Conservation (phyloP, 2,329 filamentous ascomycete genomes). For the Aspergillus melleus region DNA sequence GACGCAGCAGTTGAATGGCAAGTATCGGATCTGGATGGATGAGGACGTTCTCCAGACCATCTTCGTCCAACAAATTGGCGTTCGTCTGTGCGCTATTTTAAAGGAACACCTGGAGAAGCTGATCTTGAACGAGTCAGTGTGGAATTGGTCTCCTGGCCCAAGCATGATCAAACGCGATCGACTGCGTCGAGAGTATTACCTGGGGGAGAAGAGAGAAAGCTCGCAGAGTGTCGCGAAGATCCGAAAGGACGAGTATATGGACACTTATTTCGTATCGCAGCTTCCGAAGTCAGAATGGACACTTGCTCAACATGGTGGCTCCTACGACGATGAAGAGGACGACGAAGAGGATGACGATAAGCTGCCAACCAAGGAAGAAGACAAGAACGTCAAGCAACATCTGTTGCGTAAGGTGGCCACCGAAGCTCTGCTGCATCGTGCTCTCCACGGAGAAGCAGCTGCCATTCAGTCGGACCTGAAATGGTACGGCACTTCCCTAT, state of each 20-base stretch:
- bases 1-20: slow-evolving; percentile 45
- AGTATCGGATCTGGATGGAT: slow-evolving; percentile 49
- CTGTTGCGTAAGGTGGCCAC: slow-evolving; percentile 43
- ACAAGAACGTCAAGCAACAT: slow-evolving; percentile 38
- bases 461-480: slow-evolving; percentile 46
- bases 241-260: slow-evolving; percentile 19
- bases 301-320: slow-evolving; percentile 24
- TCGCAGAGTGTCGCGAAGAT: slow-evolving; percentile 9
- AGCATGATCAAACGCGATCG: slow-evolving; percentile 21
- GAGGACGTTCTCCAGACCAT: slow-evolving; percentile 50
- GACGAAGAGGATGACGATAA: slow-evolving; percentile 26
- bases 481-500: slow-evolving; percentile 46
- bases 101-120: slow-evolving; percentile 17
- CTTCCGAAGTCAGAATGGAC: slow-evolving; percentile 27
- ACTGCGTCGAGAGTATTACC: slow-evolving; percentile 29
- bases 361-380: slow-evolving; percentile 5
- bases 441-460: slow-evolving; percentile 36
- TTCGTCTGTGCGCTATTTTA: slow-evolving; percentile 33
- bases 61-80: slow-evolving; percentile 46
- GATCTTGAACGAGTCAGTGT: slow-evolving; percentile 7
- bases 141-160: slow-evolving; percentile 13
- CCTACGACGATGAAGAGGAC: slow-evolving; percentile 26
- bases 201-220: slow-evolving; percentile 2
- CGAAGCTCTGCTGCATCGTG: slow-evolving; percentile 37
- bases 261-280: slow-evolving; percentile 37